These are phyloP conservation scores for Fraxinus sp. DNA, from an alignment of 305 asterid species.

Conservation along the genomic window DNA sequence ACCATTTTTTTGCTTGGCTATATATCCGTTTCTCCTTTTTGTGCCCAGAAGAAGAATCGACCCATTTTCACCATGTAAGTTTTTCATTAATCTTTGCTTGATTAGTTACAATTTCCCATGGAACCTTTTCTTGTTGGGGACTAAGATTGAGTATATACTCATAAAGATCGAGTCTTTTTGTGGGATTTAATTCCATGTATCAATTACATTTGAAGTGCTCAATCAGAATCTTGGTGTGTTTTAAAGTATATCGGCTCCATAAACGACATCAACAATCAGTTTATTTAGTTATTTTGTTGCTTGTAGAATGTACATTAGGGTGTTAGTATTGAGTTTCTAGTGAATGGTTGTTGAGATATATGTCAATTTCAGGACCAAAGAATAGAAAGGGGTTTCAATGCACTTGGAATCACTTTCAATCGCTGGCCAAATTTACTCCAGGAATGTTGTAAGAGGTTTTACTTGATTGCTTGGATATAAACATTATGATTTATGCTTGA, in stretches of 20 bases:
- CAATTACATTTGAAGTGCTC: too few species aligned
- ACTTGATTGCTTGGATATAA: not conserved
- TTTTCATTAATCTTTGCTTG: too few species aligned
- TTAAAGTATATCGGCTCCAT: not conserved
- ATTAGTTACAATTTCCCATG: too few species aligned
- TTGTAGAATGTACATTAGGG: not conserved
- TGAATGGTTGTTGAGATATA: not conserved
- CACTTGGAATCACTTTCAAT: not conserved
- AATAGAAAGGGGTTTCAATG: not conserved
- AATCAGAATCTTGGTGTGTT: too few species aligned
- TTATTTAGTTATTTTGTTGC: not conserved
- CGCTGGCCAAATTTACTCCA: not conserved
- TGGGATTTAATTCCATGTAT: too few species aligned
- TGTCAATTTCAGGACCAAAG: not conserved
- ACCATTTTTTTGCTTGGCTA: conserved; percentile 21
- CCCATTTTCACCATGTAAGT: conserved; percentile 31
- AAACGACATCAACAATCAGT: not conserved
- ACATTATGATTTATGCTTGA: not conserved
- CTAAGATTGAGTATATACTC: too few species aligned
- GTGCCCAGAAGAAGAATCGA: conserved; percentile 11
- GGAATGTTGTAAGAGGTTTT: not conserved
- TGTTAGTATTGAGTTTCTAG: not conserved
- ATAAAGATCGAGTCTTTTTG: too few species aligned
- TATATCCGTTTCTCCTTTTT: conserved; percentile 25
- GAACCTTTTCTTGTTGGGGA: too few species aligned